Conservation (phyloP, 306 rosid genomes). For the Cucurbita maxima region DNA sequence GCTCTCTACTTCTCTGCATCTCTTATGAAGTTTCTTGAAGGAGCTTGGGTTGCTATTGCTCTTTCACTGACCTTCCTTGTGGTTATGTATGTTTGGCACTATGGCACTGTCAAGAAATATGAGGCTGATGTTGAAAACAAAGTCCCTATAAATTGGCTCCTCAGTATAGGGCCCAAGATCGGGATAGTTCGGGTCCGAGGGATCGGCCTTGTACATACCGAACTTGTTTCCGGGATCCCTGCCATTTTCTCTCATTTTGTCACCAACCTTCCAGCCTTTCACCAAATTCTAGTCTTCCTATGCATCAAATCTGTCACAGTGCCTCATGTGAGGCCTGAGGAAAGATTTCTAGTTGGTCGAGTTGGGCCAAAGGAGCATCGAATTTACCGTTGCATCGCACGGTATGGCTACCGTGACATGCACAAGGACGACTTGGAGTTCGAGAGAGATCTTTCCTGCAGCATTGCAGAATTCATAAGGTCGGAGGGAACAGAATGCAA, state of each 20-base stretch:
- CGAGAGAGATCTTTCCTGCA: conserved; percentile 77
- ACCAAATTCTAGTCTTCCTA: conserved; percentile 84
- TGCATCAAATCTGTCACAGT: conserved; percentile 90
- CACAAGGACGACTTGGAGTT: conserved; percentile 84
- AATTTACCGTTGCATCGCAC: conserved; percentile 77
- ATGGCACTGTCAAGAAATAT: conserved; percentile 77
- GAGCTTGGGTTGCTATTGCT: conserved; percentile 95
- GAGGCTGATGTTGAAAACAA: conserved; percentile 90
- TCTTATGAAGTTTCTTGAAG: conserved; percentile 80
- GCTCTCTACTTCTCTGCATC: conserved; percentile 96
- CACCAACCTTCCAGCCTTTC: conserved; percentile 95
- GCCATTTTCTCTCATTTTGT: conserved; percentile 93
- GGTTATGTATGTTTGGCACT: conserved; percentile 88
- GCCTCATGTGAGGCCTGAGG: conserved; percentile 79
- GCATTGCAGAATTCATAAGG: conserved; percentile 76
- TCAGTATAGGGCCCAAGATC: conserved; percentile 57
- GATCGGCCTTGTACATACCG: conserved; percentile 89
- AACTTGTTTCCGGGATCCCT: conserved; percentile 89
- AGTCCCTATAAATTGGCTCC: conserved; percentile 94
- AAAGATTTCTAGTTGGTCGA: conserved; percentile 89
- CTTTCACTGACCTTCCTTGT: conserved; percentile 74
- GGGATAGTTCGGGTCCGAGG: conserved; percentile 91
- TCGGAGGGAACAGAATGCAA: conserved; percentile 36
- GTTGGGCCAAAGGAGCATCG: conserved; percentile 88
- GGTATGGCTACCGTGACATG: conserved; percentile 81